phyloP scores from a whole-genome alignment of 768 basidiomycete species.

The Tricholoma hemisulphureum region DNA sequence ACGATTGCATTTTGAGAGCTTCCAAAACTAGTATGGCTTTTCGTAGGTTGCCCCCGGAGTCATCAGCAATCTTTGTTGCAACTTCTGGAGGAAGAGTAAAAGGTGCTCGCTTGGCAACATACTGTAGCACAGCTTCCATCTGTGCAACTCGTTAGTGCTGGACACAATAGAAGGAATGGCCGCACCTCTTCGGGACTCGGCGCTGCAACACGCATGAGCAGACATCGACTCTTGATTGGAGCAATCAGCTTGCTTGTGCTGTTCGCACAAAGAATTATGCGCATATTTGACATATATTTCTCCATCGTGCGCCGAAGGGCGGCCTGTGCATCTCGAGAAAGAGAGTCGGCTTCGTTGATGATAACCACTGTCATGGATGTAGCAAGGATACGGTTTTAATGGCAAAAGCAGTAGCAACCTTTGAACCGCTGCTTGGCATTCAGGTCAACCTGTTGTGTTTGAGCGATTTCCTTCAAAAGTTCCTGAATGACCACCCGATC shows the following conservation, averaged over 20 bases:
- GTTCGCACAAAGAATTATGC: constrained; percentile 94
- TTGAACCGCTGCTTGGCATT: constrained; percentile 96
- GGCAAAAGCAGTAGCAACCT: constrained; percentile 46
- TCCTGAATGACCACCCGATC: constrained; percentile 96
- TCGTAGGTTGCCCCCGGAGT: constrained; percentile 87
- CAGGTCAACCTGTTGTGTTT: constrained; percentile 97
- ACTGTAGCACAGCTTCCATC: constrained; percentile 78
- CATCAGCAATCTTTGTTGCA: constrained; percentile 69
- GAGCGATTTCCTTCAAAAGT: constrained; percentile 95
- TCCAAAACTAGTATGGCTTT: constrained; percentile 95
- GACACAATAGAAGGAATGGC: not conserved
- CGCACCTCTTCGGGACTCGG: constrained; percentile 74
- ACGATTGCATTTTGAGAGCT: constrained; percentile 97
- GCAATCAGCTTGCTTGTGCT: constrained; percentile 94
- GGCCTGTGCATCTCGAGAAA: constrained; percentile 95
- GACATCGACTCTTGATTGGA: constrained; percentile 93
- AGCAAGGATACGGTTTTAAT: not conserved
- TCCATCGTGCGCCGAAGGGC: constrained; percentile 98
- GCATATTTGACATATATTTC: constrained; percentile 97
- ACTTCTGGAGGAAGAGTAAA: constrained; percentile 82
- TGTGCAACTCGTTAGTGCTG: constrained; percentile 26
- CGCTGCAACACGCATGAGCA: constrained; percentile 90
- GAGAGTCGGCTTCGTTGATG: constrained; percentile 95
- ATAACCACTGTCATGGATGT: constrained; percentile 72
- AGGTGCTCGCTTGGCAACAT: constrained; percentile 77